Base-by-base conservation (phyloP, 75 land plant genomes). In the Gnetum montanum region DNA sequence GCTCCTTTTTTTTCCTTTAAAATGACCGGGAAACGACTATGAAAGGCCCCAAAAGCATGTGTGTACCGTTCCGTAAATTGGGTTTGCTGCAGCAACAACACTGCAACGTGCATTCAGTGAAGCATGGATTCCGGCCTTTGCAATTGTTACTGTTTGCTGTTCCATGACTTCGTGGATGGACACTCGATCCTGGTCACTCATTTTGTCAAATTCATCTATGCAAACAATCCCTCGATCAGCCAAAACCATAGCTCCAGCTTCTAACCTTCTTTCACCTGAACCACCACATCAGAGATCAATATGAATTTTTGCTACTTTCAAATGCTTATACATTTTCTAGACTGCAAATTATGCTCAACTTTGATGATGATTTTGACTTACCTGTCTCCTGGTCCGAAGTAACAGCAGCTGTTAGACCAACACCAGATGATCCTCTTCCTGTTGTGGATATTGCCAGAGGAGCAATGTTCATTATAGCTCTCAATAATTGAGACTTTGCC, bases 201-300 rank as follows among this genome's bases (percentile, higher is more conserved):
- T 95, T 68, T 95, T 95, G 70, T 95, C 99, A 79, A 95, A 95
- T 58, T 95, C 99, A 70, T 93, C 98, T 67, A 93, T 93, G 59
- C 98, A 93, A 18, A 94, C 96, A 63, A 94, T 77, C 37, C 99
- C 99, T 26, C 99, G 71, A 58, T 95, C 99, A 35, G 97, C 99
- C 62, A 95, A 83, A 34, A 95, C 99, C 97, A 95, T 95, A 15
- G 99, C 99, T 59, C 99, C 99, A 48, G 99, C 99, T 79, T 95
- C 99, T 22, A 95, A 69, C 55, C 99, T 76, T 65, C 97, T 75
- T 63, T 95, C 99, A 18, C 99, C 99, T 95, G 72, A 46, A 61
- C 12, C 25, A 16, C 0, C n/a, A n/a, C n/a, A n/a, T n/a, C n/a
- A n/a, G n/a, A n/a, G n/a, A n/a, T n/a, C n/a, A n/a, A n/a, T n/a